Evolutionary conservation across 192 early-diverging fungal genomes (phyloP).

Genomic region (Gaertneriomyces sp.): DNA sequence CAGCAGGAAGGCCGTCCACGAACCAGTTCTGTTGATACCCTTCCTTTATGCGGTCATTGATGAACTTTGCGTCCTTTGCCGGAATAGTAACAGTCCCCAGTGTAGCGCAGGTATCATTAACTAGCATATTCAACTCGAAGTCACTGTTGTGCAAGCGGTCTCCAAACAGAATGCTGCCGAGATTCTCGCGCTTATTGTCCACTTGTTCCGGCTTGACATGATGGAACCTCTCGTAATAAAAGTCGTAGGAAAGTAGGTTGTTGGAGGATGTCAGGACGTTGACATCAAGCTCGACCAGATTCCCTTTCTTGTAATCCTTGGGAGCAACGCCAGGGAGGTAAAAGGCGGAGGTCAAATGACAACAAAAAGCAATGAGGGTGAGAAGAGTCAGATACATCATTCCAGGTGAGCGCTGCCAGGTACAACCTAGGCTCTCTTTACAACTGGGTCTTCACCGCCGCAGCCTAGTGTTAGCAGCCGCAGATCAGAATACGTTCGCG

Average conservation of each 20-base stretch:
- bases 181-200: conserved; percentile 63
- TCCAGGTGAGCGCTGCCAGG: too few species aligned
- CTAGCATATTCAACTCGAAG: conserved; percentile 58
- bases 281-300: conserved; percentile 72
- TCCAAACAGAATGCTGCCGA: conserved; percentile 94
- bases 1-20: conserved; percentile 90
- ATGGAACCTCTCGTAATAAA: conserved; percentile 81
- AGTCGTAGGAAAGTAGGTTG: conserved; percentile 72
- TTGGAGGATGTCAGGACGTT: conserved; percentile 80
- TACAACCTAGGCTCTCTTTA: too few species aligned
- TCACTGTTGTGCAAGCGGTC: conserved; percentile 84
- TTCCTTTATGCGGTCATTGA: conserved; percentile 69
- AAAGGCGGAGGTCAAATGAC: conserved; percentile 51
- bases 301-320: conserved; percentile 69
- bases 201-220: conserved; percentile 38
- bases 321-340: conserved; percentile 95
- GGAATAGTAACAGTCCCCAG: conserved; percentile 12
- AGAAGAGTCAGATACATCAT: neutral
- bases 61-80: conserved; percentile 66
- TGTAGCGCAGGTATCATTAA: neutral
- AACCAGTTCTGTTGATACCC: conserved; percentile 52
- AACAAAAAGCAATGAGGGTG: neutral
- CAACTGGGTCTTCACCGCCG: too few species aligned
- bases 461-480: too few species aligned
- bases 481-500: too few species aligned